Evolutionary conservation across 441 rosid species (phyloP).

Genomic region (Pelargonium australe): DNA sequence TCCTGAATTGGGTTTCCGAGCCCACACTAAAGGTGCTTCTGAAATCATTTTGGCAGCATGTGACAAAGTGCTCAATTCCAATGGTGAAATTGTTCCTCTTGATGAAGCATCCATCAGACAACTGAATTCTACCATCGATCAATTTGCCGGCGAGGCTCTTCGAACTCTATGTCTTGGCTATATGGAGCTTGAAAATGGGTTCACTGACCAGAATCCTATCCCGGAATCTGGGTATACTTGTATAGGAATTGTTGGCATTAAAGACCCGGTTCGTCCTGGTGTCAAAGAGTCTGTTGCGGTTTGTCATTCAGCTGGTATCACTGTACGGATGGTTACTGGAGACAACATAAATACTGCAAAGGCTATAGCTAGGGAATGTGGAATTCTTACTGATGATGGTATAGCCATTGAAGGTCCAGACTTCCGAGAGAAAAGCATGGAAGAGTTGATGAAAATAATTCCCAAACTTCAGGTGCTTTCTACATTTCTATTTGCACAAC

Average conservation of each 20-base stretch:
- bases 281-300: slow-evolving; percentile 60
- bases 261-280: slow-evolving; percentile 74
- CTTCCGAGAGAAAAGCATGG: slow-evolving; percentile 51
- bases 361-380: slow-evolving; percentile 73
- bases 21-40: slow-evolving; percentile 64
- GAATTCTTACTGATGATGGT: slow-evolving; percentile 68
- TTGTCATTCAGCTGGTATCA: slow-evolving; percentile 61
- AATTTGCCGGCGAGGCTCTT: slow-evolving; percentile 65
- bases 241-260: slow-evolving; percentile 66
- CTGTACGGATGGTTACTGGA: slow-evolving; percentile 71
- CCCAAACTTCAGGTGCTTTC: slow-evolving; percentile 73
- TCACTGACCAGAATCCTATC: slow-evolving; percentile 43
- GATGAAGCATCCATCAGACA: slow-evolving; percentile 39
- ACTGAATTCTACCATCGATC: slow-evolving; percentile 44
- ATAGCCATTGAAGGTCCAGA: slow-evolving; percentile 68
- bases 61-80: slow-evolving; percentile 45
- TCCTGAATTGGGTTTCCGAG: slow-evolving; percentile 46
- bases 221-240: slow-evolving; percentile 62
- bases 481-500: slow-evolving; percentile 5
- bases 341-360: slow-evolving; percentile 69
- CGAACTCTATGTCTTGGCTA: slow-evolving; percentile 68
- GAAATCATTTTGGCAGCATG: slow-evolving; percentile 60
- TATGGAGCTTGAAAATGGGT: slow-evolving; percentile 44
- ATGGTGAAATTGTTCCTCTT: slow-evolving; percentile 55
- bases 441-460: slow-evolving; percentile 56